Percentiles rank a stretch among this genome's conserved stretches.
These are phyloP conservation scores for Zymoseptoria pseudotritici DNA, from an alignment of 2,329 filamentous ascomycete species.

Conservation along the genomic window DNA sequence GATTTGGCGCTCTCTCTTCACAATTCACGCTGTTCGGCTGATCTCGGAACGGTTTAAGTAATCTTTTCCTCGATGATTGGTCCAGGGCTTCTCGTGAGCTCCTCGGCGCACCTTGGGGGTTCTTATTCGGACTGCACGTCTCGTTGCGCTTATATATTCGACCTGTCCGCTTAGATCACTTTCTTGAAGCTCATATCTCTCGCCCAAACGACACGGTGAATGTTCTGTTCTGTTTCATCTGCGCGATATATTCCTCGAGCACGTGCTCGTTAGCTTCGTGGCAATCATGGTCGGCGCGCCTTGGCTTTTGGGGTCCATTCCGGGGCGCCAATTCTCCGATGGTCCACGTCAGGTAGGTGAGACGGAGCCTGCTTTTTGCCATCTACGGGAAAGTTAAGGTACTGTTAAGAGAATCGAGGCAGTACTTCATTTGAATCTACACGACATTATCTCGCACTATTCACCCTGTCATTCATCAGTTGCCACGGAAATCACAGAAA, in stretches of 20 bases:
- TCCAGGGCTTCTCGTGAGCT: not conserved
- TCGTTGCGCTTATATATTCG: not conserved
- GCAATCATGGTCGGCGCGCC: not conserved
- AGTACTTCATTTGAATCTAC: not conserved
- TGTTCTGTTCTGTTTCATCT: not conserved
- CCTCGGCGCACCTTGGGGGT: not conserved
- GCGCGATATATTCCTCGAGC: not conserved
- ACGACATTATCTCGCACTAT: not conserved
- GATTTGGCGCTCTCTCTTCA: not conserved
- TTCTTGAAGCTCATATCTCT: not conserved
- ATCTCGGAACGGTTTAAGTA: not conserved
- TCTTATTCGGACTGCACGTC: not conserved
- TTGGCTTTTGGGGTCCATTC: not conserved
- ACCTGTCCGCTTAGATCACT: not conserved
- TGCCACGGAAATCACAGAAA: not conserved
- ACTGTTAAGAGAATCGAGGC: not conserved
- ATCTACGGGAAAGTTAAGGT: not conserved
- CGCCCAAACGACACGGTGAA: not conserved
- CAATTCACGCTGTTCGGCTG: not conserved
- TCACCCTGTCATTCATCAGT: not conserved
- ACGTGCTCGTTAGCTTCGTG: not conserved
- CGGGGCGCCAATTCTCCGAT: not conserved
- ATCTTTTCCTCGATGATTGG: not conserved
- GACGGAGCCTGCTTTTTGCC: not conserved
- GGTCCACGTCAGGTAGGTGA: not conserved